A percentile compares a stretch with the other conserved stretches of the same genome.
Evolutionary conservation across 2,329 filamentous ascomycete species (phyloP).

Genomic region (Alternaria triticimaculans): DNA sequence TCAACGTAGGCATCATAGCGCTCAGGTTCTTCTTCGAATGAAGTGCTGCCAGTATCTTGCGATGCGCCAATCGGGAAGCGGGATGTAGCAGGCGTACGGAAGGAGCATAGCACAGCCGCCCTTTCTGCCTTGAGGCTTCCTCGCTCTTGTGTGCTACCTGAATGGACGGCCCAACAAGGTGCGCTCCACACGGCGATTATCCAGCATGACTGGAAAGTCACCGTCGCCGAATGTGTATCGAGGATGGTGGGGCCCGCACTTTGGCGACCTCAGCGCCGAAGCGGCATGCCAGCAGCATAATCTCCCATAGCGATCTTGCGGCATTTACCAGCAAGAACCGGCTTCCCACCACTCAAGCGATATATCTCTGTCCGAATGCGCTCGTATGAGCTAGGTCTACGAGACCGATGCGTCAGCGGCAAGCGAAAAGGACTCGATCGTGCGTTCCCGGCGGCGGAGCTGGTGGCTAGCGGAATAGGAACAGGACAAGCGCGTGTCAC

Average conservation of each 20-base stretch:
- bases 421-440: neutral
- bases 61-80: neutral
- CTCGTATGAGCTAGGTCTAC: neutral
- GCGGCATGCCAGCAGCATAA: neutral
- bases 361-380: neutral
- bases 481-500: slow-evolving; percentile 4
- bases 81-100: neutral
- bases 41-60: no score
- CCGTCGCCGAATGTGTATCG: neutral
- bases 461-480: neutral
- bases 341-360: neutral
- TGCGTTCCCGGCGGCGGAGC: neutral
- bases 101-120: neutral
- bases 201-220: neutral
- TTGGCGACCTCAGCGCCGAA: neutral
- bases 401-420: neutral
- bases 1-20: no score
- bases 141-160: neutral
- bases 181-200: neutral
- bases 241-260: neutral
- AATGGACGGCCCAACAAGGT: slow-evolving; percentile 4
- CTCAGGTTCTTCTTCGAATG: no score
- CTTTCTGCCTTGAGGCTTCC: neutral
- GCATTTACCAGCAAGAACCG: neutral
- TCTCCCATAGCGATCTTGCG: neutral